Evolutionary conservation across 2,329 filamentous ascomycete species (phyloP), one percentile per base, ranked within the genome.

Genomic region (Davidsoniella neocaledoniae): DNA sequence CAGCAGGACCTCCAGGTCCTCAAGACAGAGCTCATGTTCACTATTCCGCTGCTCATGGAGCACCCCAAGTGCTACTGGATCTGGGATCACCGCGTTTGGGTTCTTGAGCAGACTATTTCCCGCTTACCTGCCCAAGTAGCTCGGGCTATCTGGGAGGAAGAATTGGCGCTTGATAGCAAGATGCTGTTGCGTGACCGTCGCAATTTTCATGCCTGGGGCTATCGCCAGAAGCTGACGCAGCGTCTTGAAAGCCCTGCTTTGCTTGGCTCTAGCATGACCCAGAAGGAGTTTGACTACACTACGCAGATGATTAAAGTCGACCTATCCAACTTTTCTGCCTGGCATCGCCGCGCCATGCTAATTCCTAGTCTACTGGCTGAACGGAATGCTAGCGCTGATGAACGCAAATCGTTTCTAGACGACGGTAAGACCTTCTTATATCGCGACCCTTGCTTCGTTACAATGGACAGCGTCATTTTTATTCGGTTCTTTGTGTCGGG

Each of bases 11-110:
- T 68, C 40, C 66, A 77, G 2, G 61, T 81, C 29, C 72, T 96
- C 54, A 73, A 76, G 43, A 69, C 74, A 50, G 91, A 98, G 62
- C 71, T 98, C 33, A 68, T 69, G 44, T 94, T 95, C 60, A 80
- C 90, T 33, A 76, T 95, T 39, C 85, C 86, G 0, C 73, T 98
- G 17, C 74, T 98, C 46, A 74, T 85, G 55, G 78, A 86, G 56
- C 90, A 79, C 56, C 91, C 91, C 5, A 98, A 98, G 64, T 96
- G 91, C 71, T 98, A 98, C 68, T 96, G 91, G 90, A 90, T 98
- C 59, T 98, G 91, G 91, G 94, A 94, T 58, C 90, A 95, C 64
- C 81, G 91, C 25, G 66, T 82, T 43, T 98, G 91, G 88, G 69
- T 90, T 2, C 70, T 98, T 12, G 69, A 81, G 49, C 76, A 86